phyloP scores from a whole-genome alignment of 352 stramenopile species.

The Pythium phragmiticola region DNA sequence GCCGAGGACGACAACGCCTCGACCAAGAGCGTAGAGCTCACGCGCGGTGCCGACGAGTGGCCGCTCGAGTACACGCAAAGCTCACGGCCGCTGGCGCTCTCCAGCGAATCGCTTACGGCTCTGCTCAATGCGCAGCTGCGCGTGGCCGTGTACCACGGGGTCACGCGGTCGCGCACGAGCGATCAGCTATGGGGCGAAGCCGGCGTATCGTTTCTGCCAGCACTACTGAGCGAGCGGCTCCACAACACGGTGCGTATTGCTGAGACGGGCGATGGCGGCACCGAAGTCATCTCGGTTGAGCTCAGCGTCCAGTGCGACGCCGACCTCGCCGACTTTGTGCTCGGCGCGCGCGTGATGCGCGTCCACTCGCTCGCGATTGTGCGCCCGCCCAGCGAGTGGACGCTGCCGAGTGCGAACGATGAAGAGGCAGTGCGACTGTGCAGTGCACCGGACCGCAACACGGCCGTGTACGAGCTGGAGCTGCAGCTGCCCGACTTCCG shows the following conservation, averaged over 20 bases:
- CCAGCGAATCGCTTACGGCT: conserved; percentile 33
- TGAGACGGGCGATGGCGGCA: conserved; percentile 1
- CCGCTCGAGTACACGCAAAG: conserved; percentile 42
- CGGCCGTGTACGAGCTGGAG: conserved; percentile 51
- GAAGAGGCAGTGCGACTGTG: conserved; percentile 50
- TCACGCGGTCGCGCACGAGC: conserved; percentile 25
- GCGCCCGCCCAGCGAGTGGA: conserved; percentile 54
- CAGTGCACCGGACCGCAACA: conserved; percentile 37
- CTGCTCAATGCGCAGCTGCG: conserved; percentile 39
- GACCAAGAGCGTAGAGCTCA: conserved; percentile 37
- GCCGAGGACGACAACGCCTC: conserved; percentile 50
- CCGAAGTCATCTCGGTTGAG: conserved; percentile 33
- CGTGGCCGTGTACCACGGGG: conserved; percentile 43
- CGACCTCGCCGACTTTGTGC: conserved; percentile 47
- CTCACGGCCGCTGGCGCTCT: conserved; percentile 41
- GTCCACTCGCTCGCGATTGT: conserved; percentile 36
- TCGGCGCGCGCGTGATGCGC: conserved; percentile 42
- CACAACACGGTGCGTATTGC: conserved; percentile 28
- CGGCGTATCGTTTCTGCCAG: conserved; percentile 35
- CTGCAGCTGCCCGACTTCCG: conserved; percentile 38
- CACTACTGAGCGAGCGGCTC: conserved; percentile 27
- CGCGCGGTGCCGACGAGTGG: neutral
- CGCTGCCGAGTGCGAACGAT: conserved; percentile 35
- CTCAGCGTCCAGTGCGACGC: conserved; percentile 45
- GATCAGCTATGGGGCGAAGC: conserved; percentile 41